Base-by-base conservation (phyloP, 2,329 filamentous ascomycete species). In the Zymoseptoria tritici region DNA sequence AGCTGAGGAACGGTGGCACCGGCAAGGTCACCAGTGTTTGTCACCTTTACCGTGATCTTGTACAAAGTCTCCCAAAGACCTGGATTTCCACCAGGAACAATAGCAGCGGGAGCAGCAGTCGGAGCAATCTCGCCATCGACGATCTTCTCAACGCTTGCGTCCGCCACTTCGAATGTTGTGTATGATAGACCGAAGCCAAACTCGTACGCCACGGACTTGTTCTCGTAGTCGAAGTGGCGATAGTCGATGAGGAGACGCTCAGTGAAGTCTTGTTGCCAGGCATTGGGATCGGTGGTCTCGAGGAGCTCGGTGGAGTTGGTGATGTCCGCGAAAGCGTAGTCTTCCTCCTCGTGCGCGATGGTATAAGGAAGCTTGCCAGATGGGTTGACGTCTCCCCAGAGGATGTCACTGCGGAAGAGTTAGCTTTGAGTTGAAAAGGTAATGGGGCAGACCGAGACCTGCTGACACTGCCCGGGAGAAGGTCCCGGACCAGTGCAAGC, bases 21-120 rank as follows among this genome's bases (percentile, higher is more conserved):
- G 24, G 80, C 81, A 1, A 76, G 71, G 61, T 68, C 66, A 2
- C 89, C 89, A 0, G 79, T 81, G 69, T 94, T 94, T 4, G 76
- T 80, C 1, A 93, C 75, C 0, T 75, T 79, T 4, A 83, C 80
- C 1, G 78, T 76, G 16, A 89, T 74, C 22, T 73, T 72, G 64
- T 82, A 87, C 0, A 85, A 78, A 0, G 78, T 72, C 42, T 88
- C 81, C 79, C 85, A 92, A 0, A 92, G 79, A 0, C 81, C 61
- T 55, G 61, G 59, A 55, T 64, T 64, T 13, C 64, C 64, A 8
- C 64, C 64, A 50, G 74, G 67, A 5, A 61, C 63, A 52, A 69
- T 62, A 42, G 57, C 50, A n/a, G 57, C 31, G 42, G 59, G 56
- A 2, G 61, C 53, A 31, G 67, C 66, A 9, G 58, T 54, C 9